Evolutionary conservation across 805 yeast species (phyloP).

Genomic region (Metschnikowia rubicola): DNA sequence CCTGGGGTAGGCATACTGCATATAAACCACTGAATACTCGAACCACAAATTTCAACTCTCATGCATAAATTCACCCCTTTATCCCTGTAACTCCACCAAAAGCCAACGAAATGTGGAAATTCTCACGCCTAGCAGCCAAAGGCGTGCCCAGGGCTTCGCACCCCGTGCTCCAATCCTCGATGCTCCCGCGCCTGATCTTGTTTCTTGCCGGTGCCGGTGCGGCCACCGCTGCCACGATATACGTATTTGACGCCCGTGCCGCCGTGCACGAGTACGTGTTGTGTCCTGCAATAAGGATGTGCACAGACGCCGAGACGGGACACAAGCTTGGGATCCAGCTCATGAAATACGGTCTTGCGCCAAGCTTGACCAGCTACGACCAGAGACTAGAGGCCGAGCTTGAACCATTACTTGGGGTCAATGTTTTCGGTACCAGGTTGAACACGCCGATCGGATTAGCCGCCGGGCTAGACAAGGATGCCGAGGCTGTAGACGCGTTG

Average conservation of each 20-base stretch:
- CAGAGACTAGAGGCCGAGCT: conserved; percentile 36
- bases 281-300: conserved; percentile 69
- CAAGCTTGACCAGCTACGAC: conserved; percentile 53
- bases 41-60: background rate
- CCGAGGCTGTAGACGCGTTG: conserved; percentile 81
- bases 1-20: background rate
- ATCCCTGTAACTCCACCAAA: background rate
- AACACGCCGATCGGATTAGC: conserved; percentile 87
- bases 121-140: conserved; percentile 2
- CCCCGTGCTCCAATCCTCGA: conserved; percentile 12
- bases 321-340: conserved; percentile 71
- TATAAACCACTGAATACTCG: background rate
- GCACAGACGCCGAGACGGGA: conserved; percentile 82
- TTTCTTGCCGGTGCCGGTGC: conserved; percentile 21
- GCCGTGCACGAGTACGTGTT: conserved; percentile 75
- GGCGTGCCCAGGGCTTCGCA: background rate
- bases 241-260: conserved; percentile 73
- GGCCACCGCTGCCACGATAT: conserved; percentile 43
- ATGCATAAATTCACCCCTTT: background rate
- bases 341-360: conserved; percentile 67
- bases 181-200: conserved; percentile 20
- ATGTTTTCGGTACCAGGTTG: conserved; percentile 64
- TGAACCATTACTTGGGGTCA: conserved; percentile 48
- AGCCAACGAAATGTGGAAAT: conserved; percentile 1
- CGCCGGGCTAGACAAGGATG: conserved; percentile 94